Conservation (phyloP, 805 yeast species). For the Osmozyma mogii region DNA sequence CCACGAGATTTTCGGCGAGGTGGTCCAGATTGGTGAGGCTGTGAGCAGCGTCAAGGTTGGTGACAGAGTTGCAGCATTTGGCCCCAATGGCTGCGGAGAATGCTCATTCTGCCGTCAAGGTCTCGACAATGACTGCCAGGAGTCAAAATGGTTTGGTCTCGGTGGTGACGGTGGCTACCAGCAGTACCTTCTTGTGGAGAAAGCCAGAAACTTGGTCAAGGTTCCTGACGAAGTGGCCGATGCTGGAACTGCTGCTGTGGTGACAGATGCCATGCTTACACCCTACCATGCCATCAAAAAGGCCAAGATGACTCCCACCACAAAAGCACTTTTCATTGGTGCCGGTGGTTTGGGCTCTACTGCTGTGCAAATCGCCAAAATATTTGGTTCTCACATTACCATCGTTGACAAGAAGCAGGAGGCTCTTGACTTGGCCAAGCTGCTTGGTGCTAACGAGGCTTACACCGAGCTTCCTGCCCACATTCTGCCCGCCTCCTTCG, state of each 20-base stretch:
- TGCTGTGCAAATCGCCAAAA: neutral
- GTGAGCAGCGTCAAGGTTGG: conserved; percentile 6
- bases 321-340: neutral
- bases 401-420: conserved; percentile 18
- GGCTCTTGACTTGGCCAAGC: conserved; percentile 2
- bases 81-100: conserved; percentile 1
- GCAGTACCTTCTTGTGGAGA: neutral
- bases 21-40: neutral
- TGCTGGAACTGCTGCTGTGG: conserved; percentile 1
- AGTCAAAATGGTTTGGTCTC: neutral
- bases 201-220: neutral
- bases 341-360: conserved; percentile 1
- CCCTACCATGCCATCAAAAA: conserved; percentile 2
- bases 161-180: conserved; percentile 1
- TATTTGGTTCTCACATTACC: conserved; percentile 4
- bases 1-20: conserved; percentile 1
- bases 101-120: conserved; percentile 1
- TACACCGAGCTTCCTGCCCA: conserved; percentile 1
- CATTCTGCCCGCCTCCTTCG: conserved; percentile 1
- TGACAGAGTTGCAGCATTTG: conserved; percentile 9
- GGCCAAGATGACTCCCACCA: neutral
- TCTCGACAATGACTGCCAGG: neutral
- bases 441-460: conserved; percentile 1
- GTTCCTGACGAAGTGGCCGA: neutral
- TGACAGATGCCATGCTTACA: conserved; percentile 1